Evolutionary conservation across 176 grass and related monocot genomes (phyloP).

Genomic region (Avena eriantha): DNA sequence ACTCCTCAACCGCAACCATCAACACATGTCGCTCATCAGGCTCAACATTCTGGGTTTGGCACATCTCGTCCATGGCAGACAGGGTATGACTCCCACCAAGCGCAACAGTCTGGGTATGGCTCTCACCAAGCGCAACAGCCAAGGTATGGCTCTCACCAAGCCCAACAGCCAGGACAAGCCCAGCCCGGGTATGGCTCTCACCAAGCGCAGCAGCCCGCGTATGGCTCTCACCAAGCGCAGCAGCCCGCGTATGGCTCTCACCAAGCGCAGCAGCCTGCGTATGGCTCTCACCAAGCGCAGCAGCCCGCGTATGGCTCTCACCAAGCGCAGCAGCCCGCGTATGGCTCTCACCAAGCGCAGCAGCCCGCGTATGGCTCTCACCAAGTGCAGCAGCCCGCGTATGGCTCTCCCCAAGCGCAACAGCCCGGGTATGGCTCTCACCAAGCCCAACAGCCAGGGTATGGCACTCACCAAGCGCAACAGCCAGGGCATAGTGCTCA

Average conservation of each 20-base stretch:
- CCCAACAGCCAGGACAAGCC: not conserved
- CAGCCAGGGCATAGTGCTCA: not conserved
- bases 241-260: too few relatives aligned
- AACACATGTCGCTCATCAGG: not conserved
- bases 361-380: not conserved
- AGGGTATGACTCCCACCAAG: slow-evolving; percentile 3
- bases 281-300: not conserved
- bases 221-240: too few relatives aligned
- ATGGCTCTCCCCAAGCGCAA: not conserved
- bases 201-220: too few relatives aligned
- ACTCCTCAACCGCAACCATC: slow-evolving; percentile 8
- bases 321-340: not conserved
- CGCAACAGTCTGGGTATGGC: slow-evolving; percentile 23
- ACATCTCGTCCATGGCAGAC: slow-evolving; percentile 24
- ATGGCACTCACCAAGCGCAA: not conserved
- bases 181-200: not conserved
- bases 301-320: slow-evolving; percentile 8
- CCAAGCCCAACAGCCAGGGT: slow-evolving; percentile 9
- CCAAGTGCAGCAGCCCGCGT: not conserved
- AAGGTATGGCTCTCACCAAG: not conserved
- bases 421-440: slow-evolving; percentile 1
- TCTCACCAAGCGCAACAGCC: not conserved
- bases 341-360: not conserved
- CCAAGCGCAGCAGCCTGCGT: not conserved
- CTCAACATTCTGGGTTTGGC: slow-evolving; percentile 6